Evolutionary conservation across 169 alveolate genomes (phyloP), one percentile per base, ranked within the genome.

Genomic region (Babesia ovata): DNA sequence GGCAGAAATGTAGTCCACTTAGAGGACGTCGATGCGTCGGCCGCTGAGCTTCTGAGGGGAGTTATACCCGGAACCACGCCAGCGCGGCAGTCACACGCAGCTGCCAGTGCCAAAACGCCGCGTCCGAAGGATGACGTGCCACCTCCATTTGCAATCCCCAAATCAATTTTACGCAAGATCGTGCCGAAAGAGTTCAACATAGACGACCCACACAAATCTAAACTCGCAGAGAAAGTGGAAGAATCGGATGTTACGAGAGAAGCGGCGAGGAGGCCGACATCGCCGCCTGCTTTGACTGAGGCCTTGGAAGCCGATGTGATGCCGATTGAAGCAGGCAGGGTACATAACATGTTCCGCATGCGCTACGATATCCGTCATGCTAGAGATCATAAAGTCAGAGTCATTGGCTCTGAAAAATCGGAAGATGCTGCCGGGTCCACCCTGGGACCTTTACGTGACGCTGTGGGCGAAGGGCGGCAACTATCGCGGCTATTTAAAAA

Each of bases 1-100:
- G 33, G 21, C 10, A 9, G 6, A 1, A 11, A 10, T 10, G 48
- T 21, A 33, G 28, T 8, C 24, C 61, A 16, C 53, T 3, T 53
- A 4, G 45, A 33, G 63, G 76, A 67, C 29, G 24, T 48, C 19
- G 76, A 67, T 17, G 44, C 76, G 19, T 50, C 65, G 9, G 76
- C 44, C 0, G 76, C 76, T 19, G 54, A 67, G 19, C 66, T 67
- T 0, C 56, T 67, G 11, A 28, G 57, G 0, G 76, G 76, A 9
- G 65, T 67, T 7, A 7, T 65, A 4, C 74, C 74, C 17, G 28
- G 21, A 0, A 2, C n/a, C 36, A 17, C 61, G 21, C 14, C 28
- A 6, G 21, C 61, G 49, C 48, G 10, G 66, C 33, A 22, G 4
- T 8, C 16, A 22, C 45, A 11, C 4, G 21, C 21, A 28, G 45